Evolutionary conservation across 2,329 filamentous ascomycete species (phyloP).

Genomic region (Aspergillus nomiae): DNA sequence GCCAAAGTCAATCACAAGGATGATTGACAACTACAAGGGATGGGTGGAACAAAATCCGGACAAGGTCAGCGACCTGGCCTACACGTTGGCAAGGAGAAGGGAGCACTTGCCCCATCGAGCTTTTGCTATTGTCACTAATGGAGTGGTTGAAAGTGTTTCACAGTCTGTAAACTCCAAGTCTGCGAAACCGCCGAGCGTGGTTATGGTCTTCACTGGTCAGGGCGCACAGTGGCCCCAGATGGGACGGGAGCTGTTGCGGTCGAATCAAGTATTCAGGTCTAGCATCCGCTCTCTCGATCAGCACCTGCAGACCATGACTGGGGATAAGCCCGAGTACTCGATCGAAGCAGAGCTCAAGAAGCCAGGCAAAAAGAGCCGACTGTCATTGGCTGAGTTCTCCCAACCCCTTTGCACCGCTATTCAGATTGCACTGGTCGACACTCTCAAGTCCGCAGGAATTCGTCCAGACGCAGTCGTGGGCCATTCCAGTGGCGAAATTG

Average conservation of each 20-base stretch:
- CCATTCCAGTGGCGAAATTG: conserved; percentile 32
- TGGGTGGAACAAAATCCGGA: not conserved
- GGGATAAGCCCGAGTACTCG: not conserved
- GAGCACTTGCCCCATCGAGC: not conserved
- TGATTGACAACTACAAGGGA: not conserved
- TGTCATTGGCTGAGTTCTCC: conserved; percentile 28
- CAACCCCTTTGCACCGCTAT: conserved; percentile 30
- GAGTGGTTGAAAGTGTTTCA: no score
- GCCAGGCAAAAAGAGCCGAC: not conserved
- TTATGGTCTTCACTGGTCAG: conserved; percentile 41
- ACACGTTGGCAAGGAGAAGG: not conserved
- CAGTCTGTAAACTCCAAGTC: no score
- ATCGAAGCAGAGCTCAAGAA: not conserved
- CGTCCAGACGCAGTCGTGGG: conserved; percentile 24
- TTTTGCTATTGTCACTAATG: not conserved
- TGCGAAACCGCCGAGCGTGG: no score
- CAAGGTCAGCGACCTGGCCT: not conserved
- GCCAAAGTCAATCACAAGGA: not conserved
- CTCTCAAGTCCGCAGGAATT: conserved; percentile 22
- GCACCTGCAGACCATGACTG: no score
- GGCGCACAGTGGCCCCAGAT: conserved; percentile 47
- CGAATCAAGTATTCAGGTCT: not conserved
- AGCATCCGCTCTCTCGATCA: no score
- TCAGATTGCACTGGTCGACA: conserved; percentile 29
- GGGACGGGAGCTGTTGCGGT: conserved; percentile 40